phyloP scores from a whole-genome alignment of 192 early-diverging fungal species.

The Coemansia sp. region DNA sequence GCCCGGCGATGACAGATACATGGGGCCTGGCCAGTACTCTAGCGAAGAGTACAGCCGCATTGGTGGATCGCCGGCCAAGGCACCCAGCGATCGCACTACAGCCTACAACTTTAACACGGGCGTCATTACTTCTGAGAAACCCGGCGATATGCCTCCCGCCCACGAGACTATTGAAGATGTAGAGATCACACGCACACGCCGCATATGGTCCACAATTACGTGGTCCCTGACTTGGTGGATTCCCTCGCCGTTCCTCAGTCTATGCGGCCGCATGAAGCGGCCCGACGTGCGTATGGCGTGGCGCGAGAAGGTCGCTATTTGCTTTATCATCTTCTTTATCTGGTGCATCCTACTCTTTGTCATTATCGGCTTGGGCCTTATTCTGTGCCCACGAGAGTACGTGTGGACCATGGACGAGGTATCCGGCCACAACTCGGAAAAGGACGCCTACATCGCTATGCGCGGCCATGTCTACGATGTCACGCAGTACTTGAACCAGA shows the following conservation, averaged over 20 bases:
- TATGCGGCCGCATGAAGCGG: conserved; percentile 72
- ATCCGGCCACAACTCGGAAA: conserved; percentile 49
- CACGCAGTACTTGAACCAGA: conserved; percentile 49
- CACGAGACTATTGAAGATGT: conserved; percentile 49
- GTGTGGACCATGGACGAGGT: conserved; percentile 74
- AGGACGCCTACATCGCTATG: conserved; percentile 63
- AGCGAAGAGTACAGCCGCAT: conserved; percentile 12
- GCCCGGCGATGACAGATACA: background rate
- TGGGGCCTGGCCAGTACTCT: background rate
- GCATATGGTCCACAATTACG: conserved; percentile 34
- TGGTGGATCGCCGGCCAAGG: conserved; percentile 19
- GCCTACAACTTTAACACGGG: conserved; percentile 22
- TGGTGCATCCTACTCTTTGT: conserved; percentile 82
- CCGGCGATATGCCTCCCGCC: background rate
- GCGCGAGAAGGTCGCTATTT: conserved; percentile 91
- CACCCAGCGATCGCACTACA: conserved; percentile 34
- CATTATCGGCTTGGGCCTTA: conserved; percentile 75
- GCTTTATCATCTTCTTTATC: conserved; percentile 81
- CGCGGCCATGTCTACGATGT: conserved; percentile 82
- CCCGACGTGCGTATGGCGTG: conserved; percentile 96
- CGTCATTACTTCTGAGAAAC: conserved; percentile 17
- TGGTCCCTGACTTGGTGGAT: conserved; percentile 42
- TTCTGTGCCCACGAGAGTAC: conserved; percentile 72
- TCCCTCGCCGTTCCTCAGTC: conserved; percentile 29
- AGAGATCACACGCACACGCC: conserved; percentile 36